Percentiles rank a stretch among this genome's conserved stretches.
phyloP scores from a whole-genome alignment of 2,329 filamentous ascomycete genomes.

The Xylaria sp. region DNA sequence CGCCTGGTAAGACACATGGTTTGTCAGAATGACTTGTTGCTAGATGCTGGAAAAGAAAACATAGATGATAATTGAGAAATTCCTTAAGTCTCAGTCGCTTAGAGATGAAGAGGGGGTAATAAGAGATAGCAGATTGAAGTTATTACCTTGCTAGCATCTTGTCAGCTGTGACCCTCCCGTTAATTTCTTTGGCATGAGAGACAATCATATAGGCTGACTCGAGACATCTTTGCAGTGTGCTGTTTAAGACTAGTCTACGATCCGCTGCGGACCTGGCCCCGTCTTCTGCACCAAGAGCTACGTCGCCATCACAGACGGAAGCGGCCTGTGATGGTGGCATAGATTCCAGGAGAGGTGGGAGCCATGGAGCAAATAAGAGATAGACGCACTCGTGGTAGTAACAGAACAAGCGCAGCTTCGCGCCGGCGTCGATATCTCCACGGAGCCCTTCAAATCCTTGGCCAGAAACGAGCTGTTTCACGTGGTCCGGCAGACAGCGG shows the following conservation, averaged over 20 bases:
- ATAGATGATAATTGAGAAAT: not conserved
- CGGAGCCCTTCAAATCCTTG: slow-evolving; percentile 12
- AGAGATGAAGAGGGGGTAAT: too few relatives aligned
- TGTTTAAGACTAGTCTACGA: not conserved
- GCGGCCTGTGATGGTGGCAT: slow-evolving; percentile 2
- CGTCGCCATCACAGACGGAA: not conserved
- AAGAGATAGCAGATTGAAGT: not conserved
- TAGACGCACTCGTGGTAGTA: slow-evolving; percentile 23
- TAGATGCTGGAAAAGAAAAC: not conserved
- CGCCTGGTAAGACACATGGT: not conserved
- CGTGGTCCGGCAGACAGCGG: slow-evolving; percentile 9
- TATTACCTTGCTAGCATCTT: slow-evolving; percentile 19
- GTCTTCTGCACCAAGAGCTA: not conserved
- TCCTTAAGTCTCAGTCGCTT: not conserved
- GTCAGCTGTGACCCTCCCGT: not conserved
- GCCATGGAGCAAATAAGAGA: slow-evolving; percentile 21
- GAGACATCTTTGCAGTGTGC: slow-evolving; percentile 19
- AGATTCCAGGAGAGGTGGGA: slow-evolving; percentile 18
- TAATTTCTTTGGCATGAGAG: slow-evolving; percentile 19
- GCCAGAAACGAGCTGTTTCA: slow-evolving; percentile 11
- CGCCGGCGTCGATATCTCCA: slow-evolving; percentile 10
- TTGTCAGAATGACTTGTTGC: slow-evolving; percentile 8
- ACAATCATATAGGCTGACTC: slow-evolving; percentile 24
- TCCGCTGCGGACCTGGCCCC: not conserved
- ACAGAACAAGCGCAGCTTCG: slow-evolving; percentile 25